phyloP scores from a whole-genome alignment of 306 rosid genomes.

The Vigna radiata region DNA sequence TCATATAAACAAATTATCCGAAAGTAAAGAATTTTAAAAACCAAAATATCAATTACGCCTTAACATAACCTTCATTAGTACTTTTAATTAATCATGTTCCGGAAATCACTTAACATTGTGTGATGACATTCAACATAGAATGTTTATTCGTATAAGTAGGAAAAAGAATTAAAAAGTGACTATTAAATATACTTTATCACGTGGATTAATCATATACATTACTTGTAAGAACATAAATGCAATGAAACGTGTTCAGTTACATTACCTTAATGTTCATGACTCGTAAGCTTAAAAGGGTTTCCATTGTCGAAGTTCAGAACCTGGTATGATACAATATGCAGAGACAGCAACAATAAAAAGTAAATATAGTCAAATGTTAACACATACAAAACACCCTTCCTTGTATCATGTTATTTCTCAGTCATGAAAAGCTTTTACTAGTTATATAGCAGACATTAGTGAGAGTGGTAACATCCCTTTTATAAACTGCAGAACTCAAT shows the following conservation, averaged over 20 bases:
- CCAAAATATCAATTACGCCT: too few relatives aligned
- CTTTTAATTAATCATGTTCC: too few relatives aligned
- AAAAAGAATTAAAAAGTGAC: too few relatives aligned
- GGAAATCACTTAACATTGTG: too few relatives aligned
- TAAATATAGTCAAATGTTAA: not conserved
- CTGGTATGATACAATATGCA: constrained; percentile 5
- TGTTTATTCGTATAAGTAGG: too few relatives aligned
- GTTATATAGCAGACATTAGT: not conserved
- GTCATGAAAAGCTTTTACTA: not conserved
- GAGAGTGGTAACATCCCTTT: not conserved
- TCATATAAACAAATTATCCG: too few relatives aligned
- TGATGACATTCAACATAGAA: too few relatives aligned
- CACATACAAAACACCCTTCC: not conserved
- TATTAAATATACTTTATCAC: too few relatives aligned
- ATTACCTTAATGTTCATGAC: not conserved
- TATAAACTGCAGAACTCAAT: not conserved
- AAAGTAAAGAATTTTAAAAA: too few relatives aligned
- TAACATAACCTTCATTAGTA: too few relatives aligned
- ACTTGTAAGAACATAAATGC: too few relatives aligned
- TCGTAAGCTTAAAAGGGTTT: not conserved
- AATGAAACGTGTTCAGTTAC: not conserved
- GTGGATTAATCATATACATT: too few relatives aligned
- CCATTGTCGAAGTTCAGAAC: not conserved
- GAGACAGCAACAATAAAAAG: not conserved
- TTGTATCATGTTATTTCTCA: not conserved